phyloP scores from a whole-genome alignment of 305 asterid species.

The Fraxinus floribunda region DNA sequence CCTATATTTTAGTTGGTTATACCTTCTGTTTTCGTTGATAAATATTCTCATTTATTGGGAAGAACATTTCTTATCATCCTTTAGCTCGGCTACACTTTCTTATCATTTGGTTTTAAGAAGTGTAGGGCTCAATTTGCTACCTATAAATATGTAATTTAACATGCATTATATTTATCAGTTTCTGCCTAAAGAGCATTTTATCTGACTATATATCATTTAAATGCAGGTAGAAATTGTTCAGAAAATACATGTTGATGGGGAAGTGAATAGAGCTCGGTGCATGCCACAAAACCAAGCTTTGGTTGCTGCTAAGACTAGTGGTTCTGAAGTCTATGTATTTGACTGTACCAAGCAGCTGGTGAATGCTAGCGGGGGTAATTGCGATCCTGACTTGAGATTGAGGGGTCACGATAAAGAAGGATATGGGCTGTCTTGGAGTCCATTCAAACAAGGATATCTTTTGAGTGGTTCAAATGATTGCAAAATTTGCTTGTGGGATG shows the following conservation, averaged over 20 bases:
- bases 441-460: conserved; percentile 73
- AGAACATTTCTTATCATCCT: not conserved
- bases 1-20: not conserved
- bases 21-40: not conserved
- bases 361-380: conserved; percentile 35
- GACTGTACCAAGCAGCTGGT: conserved; percentile 54
- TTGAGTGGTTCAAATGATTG: conserved; percentile 88
- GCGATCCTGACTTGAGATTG: conserved; percentile 70
- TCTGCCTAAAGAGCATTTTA: not conserved
- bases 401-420: conserved; percentile 91
- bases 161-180: not conserved
- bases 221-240: conserved; percentile 75
- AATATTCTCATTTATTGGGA: not conserved
- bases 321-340: conserved; percentile 70
- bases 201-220: not conserved
- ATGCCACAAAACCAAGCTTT: conserved; percentile 73
- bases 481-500: conserved; percentile 89
- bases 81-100: not conserved
- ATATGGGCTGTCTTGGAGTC: conserved; percentile 90
- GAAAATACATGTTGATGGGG: conserved; percentile 82
- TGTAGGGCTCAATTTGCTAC: not conserved
- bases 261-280: conserved; percentile 85
- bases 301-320: conserved; percentile 82
- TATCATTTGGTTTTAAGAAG: not conserved
- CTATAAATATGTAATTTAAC: not conserved